These are phyloP conservation scores for Mortierella alpina DNA, from an alignment of 192 early-diverging fungal species.

Conservation along the genomic window DNA sequence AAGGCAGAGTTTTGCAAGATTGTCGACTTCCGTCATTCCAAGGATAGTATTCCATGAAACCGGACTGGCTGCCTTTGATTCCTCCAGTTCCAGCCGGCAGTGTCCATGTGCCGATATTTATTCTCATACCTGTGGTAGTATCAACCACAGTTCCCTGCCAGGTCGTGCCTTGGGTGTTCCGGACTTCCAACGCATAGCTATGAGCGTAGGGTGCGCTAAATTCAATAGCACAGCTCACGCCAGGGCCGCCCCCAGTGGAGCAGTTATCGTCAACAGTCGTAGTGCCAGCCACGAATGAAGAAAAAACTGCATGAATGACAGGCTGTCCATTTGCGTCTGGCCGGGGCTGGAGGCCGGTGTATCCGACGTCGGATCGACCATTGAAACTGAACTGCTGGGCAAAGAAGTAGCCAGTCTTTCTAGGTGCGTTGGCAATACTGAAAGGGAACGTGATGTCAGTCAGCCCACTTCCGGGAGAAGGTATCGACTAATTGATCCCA, in stretches of 20 bases:
- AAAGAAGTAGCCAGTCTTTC: conserved; percentile 30
- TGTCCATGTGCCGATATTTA: conserved; percentile 18
- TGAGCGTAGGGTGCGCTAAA: conserved; percentile 17
- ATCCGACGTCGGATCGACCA: neutral
- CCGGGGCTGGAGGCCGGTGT: conserved; percentile 29
- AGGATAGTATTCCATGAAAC: conserved; percentile 26
- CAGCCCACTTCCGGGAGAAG: conserved; percentile 8
- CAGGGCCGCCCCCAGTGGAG: conserved; percentile 1
- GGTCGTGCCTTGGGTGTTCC: conserved; percentile 11
- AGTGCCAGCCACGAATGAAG: conserved; percentile 21
- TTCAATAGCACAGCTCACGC: conserved; percentile 23
- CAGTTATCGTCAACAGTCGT: conserved; percentile 16
- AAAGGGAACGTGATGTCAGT: conserved; percentile 32
- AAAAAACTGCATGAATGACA: conserved; percentile 21
- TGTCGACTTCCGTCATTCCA: conserved; percentile 5
- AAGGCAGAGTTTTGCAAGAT: conserved; percentile 14
- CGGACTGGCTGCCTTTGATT: conserved; percentile 2
- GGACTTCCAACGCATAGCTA: conserved; percentile 8
- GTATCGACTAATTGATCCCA: conserved; percentile 6
- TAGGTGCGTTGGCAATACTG: conserved; percentile 28
- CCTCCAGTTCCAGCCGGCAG: conserved; percentile 12
- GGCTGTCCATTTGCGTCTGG: conserved; percentile 12
- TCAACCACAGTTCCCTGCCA: conserved; percentile 30
- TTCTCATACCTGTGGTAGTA: neutral
- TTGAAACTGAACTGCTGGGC: conserved; percentile 29